Base-by-base conservation (phyloP, 352 stramenopile genomes). In the Phytopythium chamaehyphon region DNA sequence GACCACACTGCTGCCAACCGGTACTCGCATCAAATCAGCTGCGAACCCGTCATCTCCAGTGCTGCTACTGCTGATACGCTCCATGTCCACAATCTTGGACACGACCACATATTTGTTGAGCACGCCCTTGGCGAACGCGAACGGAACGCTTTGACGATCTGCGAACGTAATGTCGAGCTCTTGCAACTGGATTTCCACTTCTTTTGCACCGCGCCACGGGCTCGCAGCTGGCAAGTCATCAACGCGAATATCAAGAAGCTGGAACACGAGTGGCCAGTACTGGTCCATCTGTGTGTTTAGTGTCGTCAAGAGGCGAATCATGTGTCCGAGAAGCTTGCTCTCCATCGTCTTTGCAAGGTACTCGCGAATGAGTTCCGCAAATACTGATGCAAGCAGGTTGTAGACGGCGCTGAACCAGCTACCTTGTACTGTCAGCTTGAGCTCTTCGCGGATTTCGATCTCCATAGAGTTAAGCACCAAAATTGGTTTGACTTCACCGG, bases 381-480 rank as follows among this genome's bases (percentile, higher is more conserved):
- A 94, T 33, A 86, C 66, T 7, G 76, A 76, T 5, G 83, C 83
- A 6, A 94, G 61, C 58, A 92, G 44, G 36, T 94, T 94, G 64
- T 94, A 94, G 6, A 94, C 64, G 8, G 79, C 71, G 45, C 81
- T 92, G 60, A 94, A 94, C 83, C 83, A 94, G 39, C 81, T 92
- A 9, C 81, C 81, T 57, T 94, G 78, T 2, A 94, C 74, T 0
- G 69, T 83, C 48, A 94, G 70, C 54, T 89, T 94, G 31, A 94
- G 62, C 38, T 92, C 81, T 36, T 92, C 68, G 11, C 80, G 79
- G 47, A 93, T 93, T 33, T 90, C 83, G 31, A 93, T 90, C 37
- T 76, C 67, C 63, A 93, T 90, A 43, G 83, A 92, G 44, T 88
- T 86, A 6, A 93, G 57, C 35, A 87, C 81, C n/a, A 93, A 48